A percentile compares a stretch with the other conserved stretches of the same genome.
Evolutionary conservation across 2,329 filamentous ascomycete species (phyloP).

Genomic region (Corinectria fuckeliana): DNA sequence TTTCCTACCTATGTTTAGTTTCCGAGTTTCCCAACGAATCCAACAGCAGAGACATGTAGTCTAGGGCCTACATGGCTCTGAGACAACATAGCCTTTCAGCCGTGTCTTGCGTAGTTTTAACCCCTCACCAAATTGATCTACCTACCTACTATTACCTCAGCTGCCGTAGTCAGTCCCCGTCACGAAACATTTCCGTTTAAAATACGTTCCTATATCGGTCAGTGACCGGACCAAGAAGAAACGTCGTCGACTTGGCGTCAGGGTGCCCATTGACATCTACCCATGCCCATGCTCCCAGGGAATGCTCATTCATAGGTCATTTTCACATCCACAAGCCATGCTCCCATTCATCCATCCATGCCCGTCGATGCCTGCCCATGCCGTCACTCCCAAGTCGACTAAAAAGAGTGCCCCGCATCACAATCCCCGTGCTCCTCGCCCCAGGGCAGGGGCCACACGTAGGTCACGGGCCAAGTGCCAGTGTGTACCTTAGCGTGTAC

Average conservation of each 20-base stretch:
- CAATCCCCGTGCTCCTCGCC: conserved; percentile 27
- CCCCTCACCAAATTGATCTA: conserved; percentile 30
- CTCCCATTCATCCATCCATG: conserved; percentile 4
- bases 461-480: conserved; percentile 32
- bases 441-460: conserved; percentile 21
- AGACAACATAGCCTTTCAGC: conserved; percentile 24
- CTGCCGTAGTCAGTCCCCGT: conserved; percentile 15
- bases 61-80: conserved; percentile 28
- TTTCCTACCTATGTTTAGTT: conserved; percentile 17
- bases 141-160: not conserved
- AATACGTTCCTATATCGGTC: conserved; percentile 1
- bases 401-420: conserved; percentile 37
- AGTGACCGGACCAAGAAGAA: conserved; percentile 14
- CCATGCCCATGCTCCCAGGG: not conserved
- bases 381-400: conserved; percentile 36
- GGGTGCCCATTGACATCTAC: conserved; percentile 7
- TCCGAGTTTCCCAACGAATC: conserved; percentile 12
- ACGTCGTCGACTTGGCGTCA: conserved; percentile 19
- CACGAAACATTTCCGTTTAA: conserved; percentile 16
- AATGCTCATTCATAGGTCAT: not conserved
- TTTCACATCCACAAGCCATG: not conserved
- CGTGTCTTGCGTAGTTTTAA: conserved; percentile 24
- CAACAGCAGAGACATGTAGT: conserved; percentile 24
- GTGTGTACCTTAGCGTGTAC: conserved; percentile 28
- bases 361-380: conserved; percentile 31